phyloP scores from a whole-genome alignment of 164 flowering plant species.

The Vitis rupestris region DNA sequence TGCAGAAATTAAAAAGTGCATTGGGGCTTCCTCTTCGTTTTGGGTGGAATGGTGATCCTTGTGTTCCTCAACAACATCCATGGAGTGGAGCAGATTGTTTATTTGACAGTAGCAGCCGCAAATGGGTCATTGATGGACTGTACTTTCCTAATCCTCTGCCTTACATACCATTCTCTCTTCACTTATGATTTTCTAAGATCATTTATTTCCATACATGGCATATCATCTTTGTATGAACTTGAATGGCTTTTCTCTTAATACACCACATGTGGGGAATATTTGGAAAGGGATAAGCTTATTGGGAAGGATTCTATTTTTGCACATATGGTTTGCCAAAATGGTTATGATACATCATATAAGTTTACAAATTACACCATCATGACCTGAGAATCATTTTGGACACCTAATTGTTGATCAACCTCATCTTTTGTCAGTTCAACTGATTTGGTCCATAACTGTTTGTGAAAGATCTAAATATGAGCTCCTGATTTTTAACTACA shows the following conservation, averaged over 20 bases:
- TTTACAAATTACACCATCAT: neutral
- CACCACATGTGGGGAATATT: neutral
- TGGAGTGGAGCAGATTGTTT: conserved; percentile 98
- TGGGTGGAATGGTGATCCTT: conserved; percentile 99
- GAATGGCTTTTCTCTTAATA: neutral
- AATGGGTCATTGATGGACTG: conserved; percentile 98
- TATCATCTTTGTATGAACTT: neutral
- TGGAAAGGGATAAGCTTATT: no score
- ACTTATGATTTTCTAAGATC: neutral
- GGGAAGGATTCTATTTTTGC: no score
- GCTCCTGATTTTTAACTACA: neutral
- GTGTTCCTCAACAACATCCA: conserved; percentile 98
- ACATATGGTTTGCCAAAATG: no score
- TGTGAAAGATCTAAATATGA: neutral
- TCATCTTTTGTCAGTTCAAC: neutral
- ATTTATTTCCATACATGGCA: neutral
- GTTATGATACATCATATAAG: neutral
- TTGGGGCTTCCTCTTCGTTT: conserved; percentile 86
- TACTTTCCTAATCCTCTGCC: conserved; percentile 35
- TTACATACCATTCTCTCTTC: neutral
- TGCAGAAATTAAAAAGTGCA: conserved; percentile 65
- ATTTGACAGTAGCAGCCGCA: conserved; percentile 42
- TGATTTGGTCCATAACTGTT: neutral
- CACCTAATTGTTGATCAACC: neutral
- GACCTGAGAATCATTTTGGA: neutral